These are phyloP conservation scores for Alternaria alternata DNA, from an alignment of 2,329 filamentous ascomycete species.

Conservation along the genomic window DNA sequence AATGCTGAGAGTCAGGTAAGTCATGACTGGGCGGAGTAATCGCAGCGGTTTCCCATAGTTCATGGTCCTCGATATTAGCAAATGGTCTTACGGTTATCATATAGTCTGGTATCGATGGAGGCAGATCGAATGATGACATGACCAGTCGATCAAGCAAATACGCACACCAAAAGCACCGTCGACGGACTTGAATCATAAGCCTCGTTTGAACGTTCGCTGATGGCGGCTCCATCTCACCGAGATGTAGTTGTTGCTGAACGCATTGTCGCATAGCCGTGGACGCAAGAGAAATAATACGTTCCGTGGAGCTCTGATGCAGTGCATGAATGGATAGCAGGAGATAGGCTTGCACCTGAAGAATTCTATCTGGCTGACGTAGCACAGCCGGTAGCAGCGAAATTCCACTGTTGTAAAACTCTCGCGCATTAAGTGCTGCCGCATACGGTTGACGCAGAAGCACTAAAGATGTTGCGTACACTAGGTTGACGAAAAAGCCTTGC, in stretches of 20 bases:
- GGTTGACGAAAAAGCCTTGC: slow-evolving; percentile 31
- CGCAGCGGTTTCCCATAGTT: slow-evolving; percentile 17
- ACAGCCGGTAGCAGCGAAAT: slow-evolving; percentile 24
- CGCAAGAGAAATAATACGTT: slow-evolving; percentile 27
- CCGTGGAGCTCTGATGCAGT: slow-evolving; percentile 29
- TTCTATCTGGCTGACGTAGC: slow-evolving; percentile 19
- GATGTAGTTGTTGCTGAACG: slow-evolving; percentile 30
- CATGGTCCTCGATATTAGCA: slow-evolving; percentile 27
- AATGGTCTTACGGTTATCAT: slow-evolving; percentile 26
- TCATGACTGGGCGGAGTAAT: slow-evolving; percentile 14
- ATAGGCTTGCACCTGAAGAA: slow-evolving; percentile 30
- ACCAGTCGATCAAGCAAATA: slow-evolving; percentile 30
- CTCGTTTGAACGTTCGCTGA: slow-evolving; percentile 5
- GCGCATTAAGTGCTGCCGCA: slow-evolving; percentile 13
- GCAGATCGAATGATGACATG: slow-evolving; percentile 27
- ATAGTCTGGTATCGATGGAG: slow-evolving; percentile 24
- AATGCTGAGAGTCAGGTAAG: slow-evolving; percentile 18
- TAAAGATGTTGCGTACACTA: slow-evolving; percentile 26
- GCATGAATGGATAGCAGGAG: slow-evolving; percentile 28
- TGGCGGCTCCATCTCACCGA: slow-evolving; percentile 22
- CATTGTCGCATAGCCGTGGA: slow-evolving; percentile 29
- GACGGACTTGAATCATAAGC: slow-evolving; percentile 22
- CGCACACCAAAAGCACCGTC: slow-evolving; percentile 32
- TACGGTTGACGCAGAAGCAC: slow-evolving; percentile 19
- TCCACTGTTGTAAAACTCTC: slow-evolving; percentile 21